Evolutionary conservation across 179 eudicot species (phyloP).

Genomic region (Patellifolia procumbens): DNA sequence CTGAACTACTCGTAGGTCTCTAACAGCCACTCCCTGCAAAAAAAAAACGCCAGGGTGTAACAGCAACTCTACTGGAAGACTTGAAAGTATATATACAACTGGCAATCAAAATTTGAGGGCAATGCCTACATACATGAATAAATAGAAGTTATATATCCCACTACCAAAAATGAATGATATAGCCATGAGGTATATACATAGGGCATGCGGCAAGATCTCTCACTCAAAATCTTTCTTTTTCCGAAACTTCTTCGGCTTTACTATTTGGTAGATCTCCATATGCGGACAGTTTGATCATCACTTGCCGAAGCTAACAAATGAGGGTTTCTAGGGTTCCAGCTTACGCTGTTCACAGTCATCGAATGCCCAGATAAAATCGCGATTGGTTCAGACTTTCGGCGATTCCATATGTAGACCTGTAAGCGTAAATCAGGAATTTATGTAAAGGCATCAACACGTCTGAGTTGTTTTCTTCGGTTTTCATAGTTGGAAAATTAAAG

Average conservation of each 20-base stretch:
- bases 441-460: not conserved
- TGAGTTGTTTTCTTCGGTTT: not conserved
- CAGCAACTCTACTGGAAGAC: not conserved
- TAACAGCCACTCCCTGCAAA: slow-evolving; percentile 4
- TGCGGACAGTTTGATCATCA: slow-evolving; percentile 91
- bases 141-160: slow-evolving; percentile 4
- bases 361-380: slow-evolving; percentile 75
- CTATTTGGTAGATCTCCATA: slow-evolving; percentile 69
- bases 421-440: slow-evolving; percentile 1
- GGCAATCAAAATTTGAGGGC: slow-evolving; percentile 25
- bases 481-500: not conserved
- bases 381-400: slow-evolving; percentile 56
- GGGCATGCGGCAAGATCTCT: slow-evolving; percentile 5
- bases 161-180: not conserved
- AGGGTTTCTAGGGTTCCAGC: slow-evolving; percentile 84
- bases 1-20: slow-evolving; percentile 6
- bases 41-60: slow-evolving; percentile 7
- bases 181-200: slow-evolving; percentile 22
- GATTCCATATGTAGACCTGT: slow-evolving; percentile 92
- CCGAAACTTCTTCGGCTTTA: slow-evolving; percentile 15
- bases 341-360: slow-evolving; percentile 85
- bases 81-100: slow-evolving; percentile 14
- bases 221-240: not conserved
- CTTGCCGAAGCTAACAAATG: slow-evolving; percentile 93
- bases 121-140: slow-evolving; percentile 19